Evolutionary conservation across 2,329 filamentous ascomycete genomes (phyloP), one percentile per base, ranked within the genome.

Genomic region (Xylariomycetidae sp.): DNA sequence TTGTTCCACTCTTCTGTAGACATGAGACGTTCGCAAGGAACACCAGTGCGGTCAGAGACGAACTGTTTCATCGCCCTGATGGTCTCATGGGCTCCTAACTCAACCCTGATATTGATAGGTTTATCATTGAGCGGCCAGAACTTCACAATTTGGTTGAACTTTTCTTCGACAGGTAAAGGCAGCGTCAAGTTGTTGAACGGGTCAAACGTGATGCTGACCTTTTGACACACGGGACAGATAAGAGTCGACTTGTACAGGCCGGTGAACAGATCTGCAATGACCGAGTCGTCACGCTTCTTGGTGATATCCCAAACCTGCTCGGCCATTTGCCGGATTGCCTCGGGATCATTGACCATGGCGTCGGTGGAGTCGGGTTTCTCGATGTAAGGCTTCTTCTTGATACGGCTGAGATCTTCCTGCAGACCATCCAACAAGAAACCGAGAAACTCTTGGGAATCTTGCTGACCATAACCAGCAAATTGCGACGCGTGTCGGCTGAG

Each of bases 161-260:
- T 74, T 44, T 83, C 88, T 57, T 92, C 84, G 34, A 95, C 78
- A 0, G 92, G 92, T 20, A 98, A 67, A 37, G 94, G 92, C 16
- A 98, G 67, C 0, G 92, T 96, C 38, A 98, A 66, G 45, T 94
- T 92, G 59, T 88, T 96, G 69, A 94, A 98, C 1, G 92, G 92
- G 57, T 98, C 92, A 54, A 98, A 98, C 0, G 92, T 97, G 50
- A 98, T 95, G 74, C 89, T 96, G 61, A 97, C 85, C 64, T 97
- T 98, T 48, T 83, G 75, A 58, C 92, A 98, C 6, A 74, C 76
- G 0, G 92, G 92, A 54, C 92, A 98, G 43, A 92, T 83, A 43
- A 98, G 75, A 1, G 90, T 97, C 27, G 94, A 97, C 66, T 97
- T 96, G 74, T 97, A 98, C 74, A 97, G 88, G 43, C 92, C 92